phyloP scores from a whole-genome alignment of 192 early-diverging fungal genomes.

The Entomortierella chlamydospora region DNA sequence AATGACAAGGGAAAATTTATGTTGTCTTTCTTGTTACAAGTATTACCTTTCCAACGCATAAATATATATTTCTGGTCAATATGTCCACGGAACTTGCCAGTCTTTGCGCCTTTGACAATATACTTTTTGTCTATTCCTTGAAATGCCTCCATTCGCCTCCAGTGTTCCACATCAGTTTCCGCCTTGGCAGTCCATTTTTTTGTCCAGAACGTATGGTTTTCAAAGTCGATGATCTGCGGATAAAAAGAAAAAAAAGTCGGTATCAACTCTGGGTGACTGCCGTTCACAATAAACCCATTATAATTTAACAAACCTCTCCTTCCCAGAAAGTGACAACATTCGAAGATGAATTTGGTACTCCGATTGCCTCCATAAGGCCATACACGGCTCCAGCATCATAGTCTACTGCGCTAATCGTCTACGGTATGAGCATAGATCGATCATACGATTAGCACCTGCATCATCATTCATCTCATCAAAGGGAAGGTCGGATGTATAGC shows the following conservation, averaged over 20 bases:
- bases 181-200: constrained; percentile 66
- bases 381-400: constrained; percentile 49
- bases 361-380: constrained; percentile 71
- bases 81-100: constrained; percentile 57
- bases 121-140: constrained; percentile 43
- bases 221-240: constrained; percentile 68
- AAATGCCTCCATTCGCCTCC: constrained; percentile 55
- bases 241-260: too few species aligned
- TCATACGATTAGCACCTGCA: not conserved
- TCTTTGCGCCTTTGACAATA: constrained; percentile 36
- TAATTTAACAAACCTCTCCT: constrained; percentile 58
- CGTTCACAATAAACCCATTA: not conserved
- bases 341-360: constrained; percentile 62
- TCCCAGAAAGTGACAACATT: constrained; percentile 72
- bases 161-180: constrained; percentile 58
- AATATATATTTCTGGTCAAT: constrained; percentile 71
- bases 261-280: too few species aligned
- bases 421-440: not conserved
- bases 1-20: not conserved
- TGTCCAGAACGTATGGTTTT: constrained; percentile 65
- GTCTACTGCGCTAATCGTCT: constrained; percentile 56
- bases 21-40: not conserved
- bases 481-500: too few species aligned
- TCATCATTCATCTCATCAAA: too few species aligned
- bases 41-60: constrained; percentile 76